These are phyloP conservation scores for Calocybe gangraenosa DNA, from an alignment of 768 basidiomycete genomes.

Conservation along the genomic window DNA sequence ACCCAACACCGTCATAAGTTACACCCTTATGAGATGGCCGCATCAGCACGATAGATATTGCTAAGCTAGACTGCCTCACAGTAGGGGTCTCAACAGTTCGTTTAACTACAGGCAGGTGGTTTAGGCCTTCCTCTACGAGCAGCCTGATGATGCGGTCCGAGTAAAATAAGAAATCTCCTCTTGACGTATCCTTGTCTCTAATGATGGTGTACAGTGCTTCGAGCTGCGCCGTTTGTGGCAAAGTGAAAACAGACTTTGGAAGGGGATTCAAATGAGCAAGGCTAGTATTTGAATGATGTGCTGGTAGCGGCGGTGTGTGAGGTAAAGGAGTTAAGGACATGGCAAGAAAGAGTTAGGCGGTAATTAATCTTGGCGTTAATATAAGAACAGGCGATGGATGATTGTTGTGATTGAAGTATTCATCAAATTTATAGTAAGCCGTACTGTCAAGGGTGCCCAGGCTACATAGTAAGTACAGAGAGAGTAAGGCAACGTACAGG, in stretches of 20 bases:
- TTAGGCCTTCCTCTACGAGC: slow-evolving; percentile 82
- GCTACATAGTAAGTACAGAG: no score
- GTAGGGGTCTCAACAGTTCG: slow-evolving; percentile 82
- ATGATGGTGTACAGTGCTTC: slow-evolving; percentile 96
- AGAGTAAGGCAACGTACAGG: no score
- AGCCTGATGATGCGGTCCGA: slow-evolving; percentile 87
- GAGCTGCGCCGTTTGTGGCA: slow-evolving; percentile 88
- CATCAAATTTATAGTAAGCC: no score
- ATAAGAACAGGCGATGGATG: no score
- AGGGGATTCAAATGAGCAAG: slow-evolving; percentile 39
- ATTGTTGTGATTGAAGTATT: no score
- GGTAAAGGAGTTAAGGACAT: slow-evolving; percentile 19
- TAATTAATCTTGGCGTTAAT: no score
- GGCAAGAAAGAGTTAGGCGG: slow-evolving; percentile 1
- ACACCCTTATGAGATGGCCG: slow-evolving; percentile 46
- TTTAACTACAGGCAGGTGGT: slow-evolving; percentile 73
- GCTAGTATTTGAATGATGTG: slow-evolving; percentile 28
- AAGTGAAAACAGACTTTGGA: slow-evolving; percentile 82
- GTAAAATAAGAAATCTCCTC: slow-evolving; percentile 97
- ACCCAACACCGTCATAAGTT: slow-evolving; percentile 86
- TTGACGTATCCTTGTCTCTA: slow-evolving; percentile 77
- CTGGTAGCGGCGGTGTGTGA: slow-evolving; percentile 31
- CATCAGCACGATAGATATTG: neutral
- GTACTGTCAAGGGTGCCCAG: no score
- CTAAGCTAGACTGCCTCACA: slow-evolving; percentile 33